Evolutionary conservation across 2,329 filamentous ascomycete genomes (phyloP).

Genomic region (Penicillium occitanis): DNA sequence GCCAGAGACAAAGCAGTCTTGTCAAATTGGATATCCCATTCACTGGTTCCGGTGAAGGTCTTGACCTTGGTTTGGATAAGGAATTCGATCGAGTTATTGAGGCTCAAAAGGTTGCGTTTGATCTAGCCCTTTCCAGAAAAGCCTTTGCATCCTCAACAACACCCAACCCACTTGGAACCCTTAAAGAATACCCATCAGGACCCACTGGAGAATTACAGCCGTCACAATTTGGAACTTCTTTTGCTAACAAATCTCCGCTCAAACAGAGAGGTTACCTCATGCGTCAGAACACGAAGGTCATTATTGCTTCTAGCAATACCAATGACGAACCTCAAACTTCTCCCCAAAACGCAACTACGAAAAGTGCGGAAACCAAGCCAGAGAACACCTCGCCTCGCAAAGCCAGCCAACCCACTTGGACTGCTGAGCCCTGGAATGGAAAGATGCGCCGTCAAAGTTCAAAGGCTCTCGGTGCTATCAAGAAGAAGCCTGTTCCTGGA

Average conservation of each 20-base stretch:
- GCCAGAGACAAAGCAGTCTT: conserved; percentile 67
- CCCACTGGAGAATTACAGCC: conserved; percentile 33
- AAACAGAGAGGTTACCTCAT: conserved; percentile 96
- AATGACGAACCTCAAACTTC: conserved; percentile 52
- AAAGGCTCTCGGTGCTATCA: conserved; percentile 57
- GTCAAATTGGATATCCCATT: conserved; percentile 81
- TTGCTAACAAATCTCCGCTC: conserved; percentile 58
- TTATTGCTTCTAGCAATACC: conserved; percentile 78
- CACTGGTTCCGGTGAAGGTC: conserved; percentile 62
- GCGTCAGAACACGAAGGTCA: conserved; percentile 96
- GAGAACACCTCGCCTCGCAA: conserved; percentile 72
- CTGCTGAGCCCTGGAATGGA: conserved; percentile 94
- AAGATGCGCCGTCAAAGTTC: conserved; percentile 68
- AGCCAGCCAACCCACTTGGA: conserved; percentile 85
- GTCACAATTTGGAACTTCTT: conserved; percentile 33
- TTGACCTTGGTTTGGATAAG: conserved; percentile 81
- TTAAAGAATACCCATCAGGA: conserved; percentile 25
- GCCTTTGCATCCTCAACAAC: conserved; percentile 25
- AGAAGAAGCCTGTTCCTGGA: conserved; percentile 62
- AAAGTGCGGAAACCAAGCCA: conserved; percentile 55
- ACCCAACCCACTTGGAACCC: conserved; percentile 19
- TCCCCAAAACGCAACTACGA: conserved; percentile 26
- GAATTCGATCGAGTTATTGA: conserved; percentile 96
- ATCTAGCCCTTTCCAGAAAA: conserved; percentile 44
- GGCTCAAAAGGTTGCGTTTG: conserved; percentile 84